phyloP scores from a whole-genome alignment of 2,329 filamentous ascomycete species.

The Ceratocystis colombiana region DNA sequence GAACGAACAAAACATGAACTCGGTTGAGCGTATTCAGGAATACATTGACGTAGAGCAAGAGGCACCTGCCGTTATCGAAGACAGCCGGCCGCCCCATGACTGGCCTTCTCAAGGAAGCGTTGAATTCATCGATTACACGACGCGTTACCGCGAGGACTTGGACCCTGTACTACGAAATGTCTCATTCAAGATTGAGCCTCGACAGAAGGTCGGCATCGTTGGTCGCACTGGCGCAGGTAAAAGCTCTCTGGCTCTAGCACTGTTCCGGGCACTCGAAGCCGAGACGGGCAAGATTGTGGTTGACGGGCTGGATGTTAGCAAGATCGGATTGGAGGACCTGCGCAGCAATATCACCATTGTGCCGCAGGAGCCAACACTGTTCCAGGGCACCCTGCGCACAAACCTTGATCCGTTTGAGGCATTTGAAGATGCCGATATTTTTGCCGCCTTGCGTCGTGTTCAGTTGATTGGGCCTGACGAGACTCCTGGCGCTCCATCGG shows the following conservation, averaged over 20 bases:
- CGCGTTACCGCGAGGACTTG: conserved; percentile 76
- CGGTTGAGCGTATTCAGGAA: conserved; percentile 93
- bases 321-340: conserved; percentile 85
- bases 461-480: conserved; percentile 66
- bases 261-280: conserved; percentile 89
- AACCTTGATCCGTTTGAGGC: conserved; percentile 88
- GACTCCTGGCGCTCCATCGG: conserved; percentile 26
- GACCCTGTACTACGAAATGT: conserved; percentile 77
- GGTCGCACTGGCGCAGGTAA: conserved; percentile 93
- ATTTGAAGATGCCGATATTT: conserved; percentile 86
- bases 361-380: conserved; percentile 90
- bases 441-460: conserved; percentile 72
- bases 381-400: conserved; percentile 79
- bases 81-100: conserved; percentile 63
- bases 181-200: conserved; percentile 73
- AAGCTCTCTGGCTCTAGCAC: conserved; percentile 81
- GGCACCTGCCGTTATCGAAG: conserved; percentile 64
- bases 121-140: conserved; percentile 81
- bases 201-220: conserved; percentile 92
- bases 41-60: conserved; percentile 96
- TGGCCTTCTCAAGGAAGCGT: conserved; percentile 84
- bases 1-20: conserved; percentile 99
- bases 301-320: conserved; percentile 79
- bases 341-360: conserved; percentile 94
- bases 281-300: conserved; percentile 82